phyloP scores from a whole-genome alignment of 1,284 basidiomycete species.

The Cryptococcus sp. region DNA sequence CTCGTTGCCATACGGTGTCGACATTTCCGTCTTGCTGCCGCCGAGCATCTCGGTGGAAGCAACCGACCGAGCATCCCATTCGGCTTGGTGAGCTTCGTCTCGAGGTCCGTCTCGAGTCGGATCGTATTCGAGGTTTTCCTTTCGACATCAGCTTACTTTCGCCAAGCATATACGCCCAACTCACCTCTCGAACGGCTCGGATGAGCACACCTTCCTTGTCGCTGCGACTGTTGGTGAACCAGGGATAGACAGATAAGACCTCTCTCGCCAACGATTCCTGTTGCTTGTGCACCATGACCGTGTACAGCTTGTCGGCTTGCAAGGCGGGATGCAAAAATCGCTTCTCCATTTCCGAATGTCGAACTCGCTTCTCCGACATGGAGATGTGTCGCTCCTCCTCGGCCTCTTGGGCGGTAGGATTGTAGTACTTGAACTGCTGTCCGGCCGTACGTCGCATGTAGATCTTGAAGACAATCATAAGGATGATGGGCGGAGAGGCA shows the following conservation, averaged over 20 bases:
- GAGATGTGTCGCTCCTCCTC: slow-evolving; percentile 29
- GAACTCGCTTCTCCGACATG: slow-evolving; percentile 30
- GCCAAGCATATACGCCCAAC: background rate
- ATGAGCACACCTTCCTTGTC: slow-evolving; percentile 35
- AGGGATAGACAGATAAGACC: slow-evolving; percentile 42
- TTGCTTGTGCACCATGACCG: slow-evolving; percentile 47
- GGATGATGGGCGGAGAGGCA: slow-evolving; percentile 64
- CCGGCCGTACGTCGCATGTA: slow-evolving; percentile 67
- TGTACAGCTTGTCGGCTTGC: slow-evolving; percentile 43
- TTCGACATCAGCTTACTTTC: slow-evolving; percentile 2
- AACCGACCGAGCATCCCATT: slow-evolving; percentile 41
- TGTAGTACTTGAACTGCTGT: slow-evolving; percentile 66
- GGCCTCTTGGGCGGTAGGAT: slow-evolving; percentile 46
- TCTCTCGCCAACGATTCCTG: slow-evolving; percentile 43
- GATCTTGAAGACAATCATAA: slow-evolving; percentile 72
- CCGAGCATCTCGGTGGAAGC: slow-evolving; percentile 39
- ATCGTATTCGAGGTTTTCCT: slow-evolving; percentile 47
- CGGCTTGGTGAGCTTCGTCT: slow-evolving; percentile 32
- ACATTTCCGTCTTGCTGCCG: slow-evolving; percentile 18
- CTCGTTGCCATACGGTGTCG: slow-evolving; percentile 11
- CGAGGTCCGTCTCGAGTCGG: slow-evolving; percentile 33
- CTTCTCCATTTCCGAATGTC: slow-evolving; percentile 33
- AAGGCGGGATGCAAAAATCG: slow-evolving; percentile 52
- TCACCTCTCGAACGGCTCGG: slow-evolving; percentile 43
- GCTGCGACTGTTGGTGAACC: slow-evolving; percentile 37